A percentile compares a stretch with the other conserved stretches of the same genome.
Evolutionary conservation across 495 filamentous ascomycete species (phyloP).

Genomic region (Xanthoparmelia taractica): DNA sequence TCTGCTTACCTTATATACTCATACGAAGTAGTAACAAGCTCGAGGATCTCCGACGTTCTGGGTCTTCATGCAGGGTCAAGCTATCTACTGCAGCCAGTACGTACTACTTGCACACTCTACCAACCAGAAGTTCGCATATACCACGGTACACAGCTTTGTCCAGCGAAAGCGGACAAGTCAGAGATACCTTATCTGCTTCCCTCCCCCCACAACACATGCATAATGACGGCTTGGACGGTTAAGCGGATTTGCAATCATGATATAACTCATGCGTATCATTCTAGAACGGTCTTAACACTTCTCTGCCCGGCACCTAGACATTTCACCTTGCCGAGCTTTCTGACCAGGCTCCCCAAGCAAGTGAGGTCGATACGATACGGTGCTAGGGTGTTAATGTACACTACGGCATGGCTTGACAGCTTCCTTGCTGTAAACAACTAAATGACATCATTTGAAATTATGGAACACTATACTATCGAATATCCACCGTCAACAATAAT

Average conservation of each 20-base stretch:
- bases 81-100: slow-evolving; percentile 1
- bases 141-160: not conserved
- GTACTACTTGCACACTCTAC: not conserved
- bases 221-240: not conserved
- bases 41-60: not conserved
- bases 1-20: too few relatives aligned
- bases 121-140: not conserved
- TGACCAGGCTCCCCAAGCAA: not conserved
- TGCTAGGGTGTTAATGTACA: too few relatives aligned
- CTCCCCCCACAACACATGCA: not conserved
- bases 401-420: not conserved
- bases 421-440: not conserved
- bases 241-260: not conserved
- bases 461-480: slow-evolving; percentile 5
- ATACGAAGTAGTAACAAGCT: too few relatives aligned
- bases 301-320: not conserved
- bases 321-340: not conserved
- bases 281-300: not conserved
- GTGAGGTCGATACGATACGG: too few relatives aligned
- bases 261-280: not conserved
- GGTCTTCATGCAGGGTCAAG: slow-evolving; percentile 9
- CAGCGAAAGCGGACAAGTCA: not conserved
- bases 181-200: slow-evolving; percentile 2
- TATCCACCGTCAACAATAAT: slow-evolving; percentile 22
- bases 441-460: not conserved